phyloP scores from a whole-genome alignment of 176 grass and related monocot species.

The Rhynchospora tenuis region DNA sequence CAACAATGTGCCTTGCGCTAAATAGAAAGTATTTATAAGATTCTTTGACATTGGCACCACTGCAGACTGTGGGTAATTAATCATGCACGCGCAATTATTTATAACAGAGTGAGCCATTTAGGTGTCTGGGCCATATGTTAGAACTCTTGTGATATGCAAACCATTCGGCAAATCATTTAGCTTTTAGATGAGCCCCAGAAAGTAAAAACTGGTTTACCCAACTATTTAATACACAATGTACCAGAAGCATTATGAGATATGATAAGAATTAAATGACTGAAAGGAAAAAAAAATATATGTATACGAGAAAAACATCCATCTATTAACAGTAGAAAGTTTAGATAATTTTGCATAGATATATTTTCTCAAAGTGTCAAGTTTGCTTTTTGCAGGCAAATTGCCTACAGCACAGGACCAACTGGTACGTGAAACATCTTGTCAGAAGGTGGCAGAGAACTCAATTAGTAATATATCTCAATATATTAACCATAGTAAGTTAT shows the following conservation, averaged over 20 bases:
- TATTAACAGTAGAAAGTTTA: background rate
- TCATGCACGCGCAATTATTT: background rate
- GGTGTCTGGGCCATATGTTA: background rate
- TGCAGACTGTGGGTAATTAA: background rate
- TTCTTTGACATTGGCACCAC: background rate
- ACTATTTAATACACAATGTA: background rate
- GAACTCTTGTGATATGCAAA: background rate
- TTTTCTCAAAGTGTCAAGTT: background rate
- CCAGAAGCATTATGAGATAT: background rate
- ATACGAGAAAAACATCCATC: background rate
- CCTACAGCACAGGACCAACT: slow-evolving; percentile 44
- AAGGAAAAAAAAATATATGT: background rate
- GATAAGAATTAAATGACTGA: background rate
- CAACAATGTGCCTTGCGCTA: background rate
- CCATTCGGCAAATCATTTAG: background rate
- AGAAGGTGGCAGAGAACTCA: background rate
- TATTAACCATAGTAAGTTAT: background rate
- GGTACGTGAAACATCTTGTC: slow-evolving; percentile 23
- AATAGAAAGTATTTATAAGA: background rate
- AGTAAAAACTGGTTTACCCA: background rate
- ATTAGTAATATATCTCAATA: background rate
- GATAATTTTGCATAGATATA: background rate
- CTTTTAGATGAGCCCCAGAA: background rate
- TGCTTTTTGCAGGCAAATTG: slow-evolving; percentile 42
- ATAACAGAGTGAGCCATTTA: background rate